Conservation (phyloP, 164 flowering plant genomes). For the Brasenia schreberi region DNA sequence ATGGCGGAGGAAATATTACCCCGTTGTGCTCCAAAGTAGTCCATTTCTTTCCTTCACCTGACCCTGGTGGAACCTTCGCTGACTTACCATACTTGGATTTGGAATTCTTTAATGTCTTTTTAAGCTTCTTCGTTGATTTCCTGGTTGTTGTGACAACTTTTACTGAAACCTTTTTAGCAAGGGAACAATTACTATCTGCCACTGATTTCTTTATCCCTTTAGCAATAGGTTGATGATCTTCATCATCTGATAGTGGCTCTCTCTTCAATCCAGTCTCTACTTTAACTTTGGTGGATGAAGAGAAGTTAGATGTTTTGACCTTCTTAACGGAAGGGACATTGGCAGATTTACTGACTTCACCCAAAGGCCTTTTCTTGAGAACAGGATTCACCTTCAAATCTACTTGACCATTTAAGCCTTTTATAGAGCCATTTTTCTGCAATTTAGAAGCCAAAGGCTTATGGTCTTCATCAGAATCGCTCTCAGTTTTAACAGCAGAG, state of each 20-base stretch:
- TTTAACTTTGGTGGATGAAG: slow-evolving; percentile 26
- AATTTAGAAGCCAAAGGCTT: slow-evolving; percentile 36
- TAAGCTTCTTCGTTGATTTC: slow-evolving; percentile 8
- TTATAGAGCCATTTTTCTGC: slow-evolving; percentile 56
- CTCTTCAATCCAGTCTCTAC: slow-evolving; percentile 31
- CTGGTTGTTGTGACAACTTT: slow-evolving; percentile 33
- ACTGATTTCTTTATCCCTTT: slow-evolving; percentile 48
- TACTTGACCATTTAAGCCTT: slow-evolving; percentile 10
- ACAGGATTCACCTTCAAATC: slow-evolving; percentile 15
- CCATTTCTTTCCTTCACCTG: slow-evolving; percentile 97
- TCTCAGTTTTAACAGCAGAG: slow-evolving; percentile 22
- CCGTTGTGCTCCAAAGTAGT: slow-evolving; percentile 86
- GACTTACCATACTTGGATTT: slow-evolving; percentile 63
- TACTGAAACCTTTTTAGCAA: slow-evolving; percentile 25
- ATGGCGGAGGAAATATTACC: slow-evolving; percentile 94
- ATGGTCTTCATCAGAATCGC: slow-evolving; percentile 21
- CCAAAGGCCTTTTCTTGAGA: slow-evolving; percentile 58
- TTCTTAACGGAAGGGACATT: slow-evolving; percentile 42
- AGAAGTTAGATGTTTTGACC: slow-evolving; percentile 31
- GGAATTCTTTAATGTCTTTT: slow-evolving; percentile 33
- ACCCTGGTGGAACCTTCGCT: slow-evolving; percentile 49
- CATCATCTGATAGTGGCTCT: slow-evolving; percentile 37
- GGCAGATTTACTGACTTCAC: slow-evolving; percentile 19
- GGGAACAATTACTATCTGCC: slow-evolving; percentile 25
- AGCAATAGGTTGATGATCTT: slow-evolving; percentile 57